These are phyloP conservation scores for Ophiocordyceps robertsii DNA, from an alignment of 2,329 filamentous ascomycete genomes.

Conservation along the genomic window DNA sequence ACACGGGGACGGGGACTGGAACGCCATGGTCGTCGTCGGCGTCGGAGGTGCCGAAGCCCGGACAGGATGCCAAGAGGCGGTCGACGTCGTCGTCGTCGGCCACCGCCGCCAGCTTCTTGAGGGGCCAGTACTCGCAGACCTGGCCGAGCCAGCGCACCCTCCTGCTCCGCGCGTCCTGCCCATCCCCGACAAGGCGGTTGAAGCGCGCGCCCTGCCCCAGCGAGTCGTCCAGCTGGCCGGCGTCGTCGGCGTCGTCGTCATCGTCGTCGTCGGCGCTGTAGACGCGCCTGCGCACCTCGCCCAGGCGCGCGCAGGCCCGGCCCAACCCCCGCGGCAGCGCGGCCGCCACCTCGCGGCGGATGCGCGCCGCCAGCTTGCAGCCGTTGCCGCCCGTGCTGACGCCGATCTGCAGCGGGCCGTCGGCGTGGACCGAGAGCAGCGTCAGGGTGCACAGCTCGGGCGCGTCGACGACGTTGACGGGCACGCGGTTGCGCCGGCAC, in stretches of 20 bases:
- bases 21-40: conserved; percentile 5
- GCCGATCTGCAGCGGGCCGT: conserved; percentile 86
- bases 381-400: conserved; percentile 92
- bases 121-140: conserved; percentile 97
- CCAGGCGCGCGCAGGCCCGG: conserved; percentile 61
- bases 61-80: conserved; percentile 61
- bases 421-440: conserved; percentile 74
- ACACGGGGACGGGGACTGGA: too few relatives aligned
- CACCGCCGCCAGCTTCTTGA: conserved; percentile 67
- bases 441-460: conserved; percentile 81
- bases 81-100: conserved; percentile 67
- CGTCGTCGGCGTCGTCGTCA: conserved; percentile 48
- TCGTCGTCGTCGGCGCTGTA: conserved; percentile 42
- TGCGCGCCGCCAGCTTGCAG: conserved; percentile 82
- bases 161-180: conserved; percentile 62
- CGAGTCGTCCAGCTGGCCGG: conserved; percentile 40
- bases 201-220: conserved; percentile 68
- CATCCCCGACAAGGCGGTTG: conserved; percentile 60
- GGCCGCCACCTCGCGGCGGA: conserved; percentile 76
- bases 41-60: conserved; percentile 15
- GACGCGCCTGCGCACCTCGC: conserved; percentile 55
- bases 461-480: conserved; percentile 83
- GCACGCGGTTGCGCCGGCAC: conserved; percentile 71
- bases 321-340: conserved; percentile 66
- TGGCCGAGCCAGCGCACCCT: conserved; percentile 89